Conservation (phyloP, 2,329 filamentous ascomycete genomes). For the Fusarium brachygibbosum region DNA sequence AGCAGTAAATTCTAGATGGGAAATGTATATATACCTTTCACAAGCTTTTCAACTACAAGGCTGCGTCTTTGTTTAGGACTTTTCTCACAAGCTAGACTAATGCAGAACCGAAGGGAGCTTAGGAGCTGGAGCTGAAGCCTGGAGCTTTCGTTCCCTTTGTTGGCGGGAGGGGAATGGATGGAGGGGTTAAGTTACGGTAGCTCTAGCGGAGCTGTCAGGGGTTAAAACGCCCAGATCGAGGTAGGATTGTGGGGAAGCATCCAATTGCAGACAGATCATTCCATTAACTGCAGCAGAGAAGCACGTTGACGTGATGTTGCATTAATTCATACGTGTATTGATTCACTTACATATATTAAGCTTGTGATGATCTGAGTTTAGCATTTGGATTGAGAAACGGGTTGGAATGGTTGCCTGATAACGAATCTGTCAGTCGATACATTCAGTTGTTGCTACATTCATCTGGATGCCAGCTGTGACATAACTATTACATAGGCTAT, state of each 20-base stretch:
- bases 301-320: constrained; percentile 26
- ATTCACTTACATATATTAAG: background rate
- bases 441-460: background rate
- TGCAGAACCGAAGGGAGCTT: constrained; percentile 22
- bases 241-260: constrained; percentile 21
- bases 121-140: constrained; percentile 1
- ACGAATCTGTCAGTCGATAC: background rate
- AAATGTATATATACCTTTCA: constrained; percentile 7
- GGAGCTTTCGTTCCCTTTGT: constrained; percentile 21
- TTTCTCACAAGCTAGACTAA: constrained; percentile 25
- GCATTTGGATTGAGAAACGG: background rate
- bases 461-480: background rate
- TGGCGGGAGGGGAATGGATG: constrained; percentile 2
- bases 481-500: background rate
- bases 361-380: background rate
- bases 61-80: background rate
- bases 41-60: background rate
- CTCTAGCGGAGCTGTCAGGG: constrained; percentile 20
- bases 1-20: background rate
- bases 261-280: constrained; percentile 8
- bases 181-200: constrained; percentile 1
- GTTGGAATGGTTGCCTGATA: background rate
- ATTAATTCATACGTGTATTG: constrained; percentile 11
- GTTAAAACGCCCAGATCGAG: constrained; percentile 13
- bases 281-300: constrained; percentile 9